These are phyloP conservation scores for Musa itinerans DNA, from an alignment of 176 grass and related monocot genomes.

Conservation along the genomic window DNA sequence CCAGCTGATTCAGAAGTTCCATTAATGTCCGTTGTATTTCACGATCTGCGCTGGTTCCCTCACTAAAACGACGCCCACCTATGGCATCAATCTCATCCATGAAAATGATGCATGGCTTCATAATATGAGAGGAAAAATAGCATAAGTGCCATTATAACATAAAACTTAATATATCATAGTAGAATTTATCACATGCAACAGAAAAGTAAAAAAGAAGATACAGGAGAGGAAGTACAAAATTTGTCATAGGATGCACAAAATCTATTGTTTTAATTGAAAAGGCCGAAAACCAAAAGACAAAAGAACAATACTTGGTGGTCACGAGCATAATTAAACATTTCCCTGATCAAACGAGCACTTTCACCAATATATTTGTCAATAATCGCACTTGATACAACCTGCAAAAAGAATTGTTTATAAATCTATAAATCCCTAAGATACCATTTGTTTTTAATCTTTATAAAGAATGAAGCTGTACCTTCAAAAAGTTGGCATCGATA, in stretches of 20 bases:
- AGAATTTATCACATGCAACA: no score
- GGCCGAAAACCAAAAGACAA: no score
- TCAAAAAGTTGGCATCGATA: slow-evolving; percentile 83
- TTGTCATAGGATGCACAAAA: no score
- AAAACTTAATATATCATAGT: no score
- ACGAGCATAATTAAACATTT: slow-evolving; percentile 81
- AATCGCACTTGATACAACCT: slow-evolving; percentile 83
- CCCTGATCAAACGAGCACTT: slow-evolving; percentile 84
- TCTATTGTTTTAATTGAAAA: no score
- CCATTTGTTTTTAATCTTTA: no score
- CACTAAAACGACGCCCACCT: slow-evolving; percentile 70
- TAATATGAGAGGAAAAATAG: slow-evolving; percentile 3
- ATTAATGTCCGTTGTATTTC: slow-evolving; percentile 85
- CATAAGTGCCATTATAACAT: no score
- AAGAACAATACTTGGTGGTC: slow-evolving; percentile 55
- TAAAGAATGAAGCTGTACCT: slow-evolving; percentile 27
- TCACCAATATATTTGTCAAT: slow-evolving; percentile 95
- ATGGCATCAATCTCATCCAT: slow-evolving; percentile 27
- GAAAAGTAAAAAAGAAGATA: no score
- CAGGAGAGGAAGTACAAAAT: no score
- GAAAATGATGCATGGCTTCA: slow-evolving; percentile 86
- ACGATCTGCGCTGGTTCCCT: slow-evolving; percentile 81
- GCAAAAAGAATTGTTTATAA: slow-evolving; percentile 10
- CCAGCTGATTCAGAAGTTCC: slow-evolving; percentile 84
- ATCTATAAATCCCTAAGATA: slow-evolving; percentile 7